Percentiles rank a stretch among this genome's conserved stretches.
Evolutionary conservation across 2,329 filamentous ascomycete species (phyloP).

Genomic region (Nemania sp.): DNA sequence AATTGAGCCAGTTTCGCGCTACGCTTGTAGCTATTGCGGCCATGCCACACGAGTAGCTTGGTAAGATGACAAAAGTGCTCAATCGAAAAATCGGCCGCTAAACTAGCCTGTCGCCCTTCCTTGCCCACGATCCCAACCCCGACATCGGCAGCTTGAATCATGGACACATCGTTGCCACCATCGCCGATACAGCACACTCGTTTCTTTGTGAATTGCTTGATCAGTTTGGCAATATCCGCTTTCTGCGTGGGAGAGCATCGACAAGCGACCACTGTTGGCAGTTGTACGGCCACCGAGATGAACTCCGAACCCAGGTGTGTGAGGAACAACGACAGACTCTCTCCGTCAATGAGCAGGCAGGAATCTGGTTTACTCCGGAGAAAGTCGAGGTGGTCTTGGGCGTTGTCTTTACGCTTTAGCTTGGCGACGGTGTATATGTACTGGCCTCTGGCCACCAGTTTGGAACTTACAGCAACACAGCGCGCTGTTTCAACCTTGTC

Average conservation of each 20-base stretch:
- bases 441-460: slow-evolving; percentile 89
- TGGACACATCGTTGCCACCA: slow-evolving; percentile 96
- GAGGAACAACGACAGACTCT: slow-evolving; percentile 82
- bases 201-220: slow-evolving; percentile 89
- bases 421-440: slow-evolving; percentile 93
- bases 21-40: slow-evolving; percentile 94
- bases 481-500: slow-evolving; percentile 98
- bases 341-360: slow-evolving; percentile 91
- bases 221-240: slow-evolving; percentile 87
- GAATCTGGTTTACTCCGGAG: slow-evolving; percentile 83
- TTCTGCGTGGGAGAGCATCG: slow-evolving; percentile 97
- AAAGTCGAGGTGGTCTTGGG: slow-evolving; percentile 86
- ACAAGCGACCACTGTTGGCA: slow-evolving; percentile 93
- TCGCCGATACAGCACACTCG: slow-evolving; percentile 97
- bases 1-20: slow-evolving; percentile 96
- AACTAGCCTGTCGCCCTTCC: slow-evolving; percentile 89
- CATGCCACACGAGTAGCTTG: slow-evolving; percentile 98
- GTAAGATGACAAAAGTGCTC: slow-evolving; percentile 94
- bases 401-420: slow-evolving; percentile 79
- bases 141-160: slow-evolving; percentile 98
- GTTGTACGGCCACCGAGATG: slow-evolving; percentile 80
- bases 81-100: slow-evolving; percentile 96
- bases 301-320: slow-evolving; percentile 82
- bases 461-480: slow-evolving; percentile 93
- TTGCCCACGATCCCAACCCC: slow-evolving; percentile 98